Conservation (phyloP, 495 filamentous ascomycete genomes). For the Penicillium verhagenii region DNA sequence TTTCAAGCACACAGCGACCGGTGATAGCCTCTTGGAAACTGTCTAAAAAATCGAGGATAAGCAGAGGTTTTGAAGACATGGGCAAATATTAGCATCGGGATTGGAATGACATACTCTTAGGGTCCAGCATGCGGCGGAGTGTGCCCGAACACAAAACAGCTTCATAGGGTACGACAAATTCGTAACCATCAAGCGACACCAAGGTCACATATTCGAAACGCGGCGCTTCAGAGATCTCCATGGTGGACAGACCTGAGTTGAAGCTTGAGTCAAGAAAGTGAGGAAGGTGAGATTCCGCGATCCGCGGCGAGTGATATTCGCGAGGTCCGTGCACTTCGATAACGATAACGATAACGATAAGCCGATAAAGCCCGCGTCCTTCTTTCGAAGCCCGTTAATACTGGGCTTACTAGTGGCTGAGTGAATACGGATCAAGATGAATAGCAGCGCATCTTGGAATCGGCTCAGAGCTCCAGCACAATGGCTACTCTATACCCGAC, state of each 20-base stretch:
- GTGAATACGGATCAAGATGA: background rate
- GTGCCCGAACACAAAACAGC: constrained; percentile 71
- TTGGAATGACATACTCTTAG: constrained; percentile 55
- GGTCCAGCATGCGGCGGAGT: constrained; percentile 83
- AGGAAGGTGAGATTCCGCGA: background rate
- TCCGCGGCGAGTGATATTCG: background rate
- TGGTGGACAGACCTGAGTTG: background rate
- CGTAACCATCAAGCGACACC: constrained; percentile 81
- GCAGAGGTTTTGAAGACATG: background rate
- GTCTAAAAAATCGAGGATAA: constrained; percentile 42
- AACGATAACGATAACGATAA: constrained; percentile 19
- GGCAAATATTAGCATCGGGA: too few relatives aligned
- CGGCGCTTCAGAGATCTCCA: background rate
- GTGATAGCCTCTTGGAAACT: constrained; percentile 68
- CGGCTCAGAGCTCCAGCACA: background rate
- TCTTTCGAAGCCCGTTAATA: background rate
- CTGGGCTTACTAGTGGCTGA: too few relatives aligned
- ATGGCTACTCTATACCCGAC: background rate
- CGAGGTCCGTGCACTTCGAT: constrained; percentile 31
- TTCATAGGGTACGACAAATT: constrained; percentile 80
- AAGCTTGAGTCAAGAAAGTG: too few relatives aligned
- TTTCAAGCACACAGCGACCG: constrained; percentile 65
- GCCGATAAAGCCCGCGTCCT: constrained; percentile 2
- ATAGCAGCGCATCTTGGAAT: background rate
- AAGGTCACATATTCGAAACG: constrained; percentile 72